Percentiles rank a stretch among this genome's conserved stretches.
Evolutionary conservation across 2,329 filamentous ascomycete genomes (phyloP).

Genomic region (Dothistroma septosporum): DNA sequence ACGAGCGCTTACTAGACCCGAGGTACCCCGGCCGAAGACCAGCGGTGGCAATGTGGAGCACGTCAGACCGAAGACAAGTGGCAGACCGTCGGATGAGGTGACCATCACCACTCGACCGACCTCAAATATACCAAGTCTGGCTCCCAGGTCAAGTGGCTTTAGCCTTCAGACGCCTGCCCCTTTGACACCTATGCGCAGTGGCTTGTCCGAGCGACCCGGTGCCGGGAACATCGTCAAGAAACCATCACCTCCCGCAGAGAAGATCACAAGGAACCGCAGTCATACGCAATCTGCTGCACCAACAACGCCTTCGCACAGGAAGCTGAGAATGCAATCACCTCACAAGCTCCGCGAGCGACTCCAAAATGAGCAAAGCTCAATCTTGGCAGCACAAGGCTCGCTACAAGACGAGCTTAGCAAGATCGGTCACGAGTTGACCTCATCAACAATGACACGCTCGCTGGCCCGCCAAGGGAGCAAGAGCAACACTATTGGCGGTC

Average conservation of each 20-base stretch:
- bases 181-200: constrained; percentile 40
- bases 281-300: constrained; percentile 13
- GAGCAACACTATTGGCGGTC: constrained; percentile 22
- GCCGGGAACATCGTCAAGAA: constrained; percentile 57
- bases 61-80: constrained; percentile 30
- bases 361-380: constrained; percentile 71
- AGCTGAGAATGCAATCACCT: constrained; percentile 62
- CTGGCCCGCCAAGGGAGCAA: constrained; percentile 9
- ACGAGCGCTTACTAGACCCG: constrained; percentile 13
- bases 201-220: constrained; percentile 50
- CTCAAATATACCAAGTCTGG: constrained; percentile 50
- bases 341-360: constrained; percentile 74
- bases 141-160: constrained; percentile 34
- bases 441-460: constrained; percentile 19
- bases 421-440: constrained; percentile 74
- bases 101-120: constrained; percentile 27
- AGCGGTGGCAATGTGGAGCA: constrained; percentile 19
- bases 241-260: constrained; percentile 44
- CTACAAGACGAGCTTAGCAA: constrained; percentile 72
- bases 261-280: constrained; percentile 11
- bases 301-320: constrained; percentile 34
- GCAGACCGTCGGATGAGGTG: constrained; percentile 26
- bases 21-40: constrained; percentile 31
- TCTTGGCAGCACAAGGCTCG: constrained; percentile 64
- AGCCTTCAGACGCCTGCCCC: constrained; percentile 36